Evolutionary conservation across 768 basidiomycete genomes (phyloP), one percentile per base, ranked within the genome.

Genomic region (Sarcomyxa edulis): DNA sequence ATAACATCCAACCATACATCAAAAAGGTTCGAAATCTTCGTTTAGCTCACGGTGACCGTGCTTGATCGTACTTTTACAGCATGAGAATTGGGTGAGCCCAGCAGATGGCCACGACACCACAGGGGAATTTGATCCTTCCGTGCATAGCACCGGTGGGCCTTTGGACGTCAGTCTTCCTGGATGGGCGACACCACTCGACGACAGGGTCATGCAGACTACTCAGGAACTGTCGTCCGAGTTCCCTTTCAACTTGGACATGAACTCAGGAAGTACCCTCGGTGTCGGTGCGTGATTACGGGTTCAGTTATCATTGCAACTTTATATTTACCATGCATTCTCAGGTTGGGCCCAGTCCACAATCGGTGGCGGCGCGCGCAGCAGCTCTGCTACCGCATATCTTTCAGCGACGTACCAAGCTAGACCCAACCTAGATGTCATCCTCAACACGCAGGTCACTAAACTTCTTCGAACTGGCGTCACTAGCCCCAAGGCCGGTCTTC

Each of bases 281-380:
- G 40, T 65, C 11, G 55, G 64, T 61, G 21, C 23, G 51, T 35
- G n/a, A n/a, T n/a, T n/a, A n/a, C n/a, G n/a, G n/a, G n/a, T 26
- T 3, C 7, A 8, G 2, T 20, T 30, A 3, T 3, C 10, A 7
- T 8, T 7, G n/a, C 7, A 7, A n/a, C 8, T 34, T 18, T 23
- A 3, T 22, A 20, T 25, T 22, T 21, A 19, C 20, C 7, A 15
- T 42, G 10, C 19, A 8, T 6, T 20, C 23, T 32, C 9, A 56
- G 55, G 51, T 8, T 56, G 48, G 46, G 7, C 33, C 1, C 53
- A 51, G 37, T 18, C 26, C 10, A 53, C 52, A 4, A 35, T 53
- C 4, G 40, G 34, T 6, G 28, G 45, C 16, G 54, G 53, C 3
- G 24, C 29, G 8, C 41, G 53, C 16, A 51, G 48, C 30, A 52